Evolutionary conservation across 176 grass and related monocot species (phyloP).

Genomic region (Thalia dealbata): DNA sequence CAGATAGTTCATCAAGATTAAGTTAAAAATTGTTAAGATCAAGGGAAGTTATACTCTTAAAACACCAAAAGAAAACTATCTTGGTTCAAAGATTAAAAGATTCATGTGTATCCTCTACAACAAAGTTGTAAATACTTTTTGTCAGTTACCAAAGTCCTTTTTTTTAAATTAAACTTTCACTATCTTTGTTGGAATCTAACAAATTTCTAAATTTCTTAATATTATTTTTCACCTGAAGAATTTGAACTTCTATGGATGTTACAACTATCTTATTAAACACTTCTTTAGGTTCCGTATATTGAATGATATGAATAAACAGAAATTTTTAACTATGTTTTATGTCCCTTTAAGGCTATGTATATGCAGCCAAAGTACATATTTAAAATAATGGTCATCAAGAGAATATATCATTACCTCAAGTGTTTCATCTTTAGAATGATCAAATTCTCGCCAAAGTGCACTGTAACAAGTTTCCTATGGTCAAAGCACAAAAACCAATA

Average conservation of each 20-base stretch:
- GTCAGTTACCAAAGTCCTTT: background rate
- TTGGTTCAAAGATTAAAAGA: too few species aligned
- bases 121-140: too few species aligned
- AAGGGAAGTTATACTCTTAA: too few species aligned
- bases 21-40: too few species aligned
- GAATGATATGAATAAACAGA: background rate
- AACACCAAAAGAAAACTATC: too few species aligned
- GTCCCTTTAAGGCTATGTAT: background rate
- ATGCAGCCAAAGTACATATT: constrained; percentile 6
- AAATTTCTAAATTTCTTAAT: background rate
- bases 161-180: background rate
- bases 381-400: constrained; percentile 11
- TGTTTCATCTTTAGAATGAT: constrained; percentile 73
- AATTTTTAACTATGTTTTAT: background rate
- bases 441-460: constrained; percentile 60
- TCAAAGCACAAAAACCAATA: background rate
- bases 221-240: background rate
- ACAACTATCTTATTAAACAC: too few species aligned
- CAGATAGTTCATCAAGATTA: background rate
- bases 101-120: too few species aligned
- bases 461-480: constrained; percentile 73
- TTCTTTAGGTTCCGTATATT: background rate
- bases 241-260: background rate
- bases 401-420: constrained; percentile 44
- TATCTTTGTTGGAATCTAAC: background rate